A percentile compares a stretch with the other conserved stretches of the same genome.
phyloP scores from a whole-genome alignment of 2,329 filamentous ascomycete species.

The Cladorrhinum sp. region DNA sequence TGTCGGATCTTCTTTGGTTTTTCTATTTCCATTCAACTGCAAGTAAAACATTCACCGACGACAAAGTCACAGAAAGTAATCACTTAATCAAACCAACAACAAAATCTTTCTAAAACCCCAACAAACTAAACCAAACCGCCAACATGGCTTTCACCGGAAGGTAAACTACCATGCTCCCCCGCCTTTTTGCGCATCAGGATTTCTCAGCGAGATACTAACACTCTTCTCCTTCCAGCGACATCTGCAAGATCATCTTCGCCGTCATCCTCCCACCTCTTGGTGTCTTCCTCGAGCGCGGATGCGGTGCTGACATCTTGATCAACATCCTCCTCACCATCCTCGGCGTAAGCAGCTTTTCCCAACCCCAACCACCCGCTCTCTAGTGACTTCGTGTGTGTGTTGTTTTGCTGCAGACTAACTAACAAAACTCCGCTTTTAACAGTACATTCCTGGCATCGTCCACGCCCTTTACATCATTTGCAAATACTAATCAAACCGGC shows the following conservation, averaged over 20 bases:
- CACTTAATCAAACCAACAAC: neutral
- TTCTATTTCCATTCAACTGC: neutral
- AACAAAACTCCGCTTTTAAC: conserved; percentile 40
- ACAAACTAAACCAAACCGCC: conserved; percentile 24
- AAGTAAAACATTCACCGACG: neutral
- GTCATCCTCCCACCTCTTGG: conserved; percentile 85
- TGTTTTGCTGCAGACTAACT: too few relatives aligned
- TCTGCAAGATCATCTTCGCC: conserved; percentile 75
- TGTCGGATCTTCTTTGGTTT: neutral
- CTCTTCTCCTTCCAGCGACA: conserved; percentile 39
- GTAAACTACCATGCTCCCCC: conserved; percentile 34
- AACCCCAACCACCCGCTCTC: neutral
- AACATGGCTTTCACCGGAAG: conserved; percentile 59
- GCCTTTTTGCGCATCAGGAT: neutral
- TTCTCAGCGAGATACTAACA: conserved; percentile 2
- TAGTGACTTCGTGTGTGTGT: too few relatives aligned
- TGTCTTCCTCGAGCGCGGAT: conserved; percentile 92
- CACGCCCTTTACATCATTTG: conserved; percentile 93
- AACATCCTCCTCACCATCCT: conserved; percentile 85
- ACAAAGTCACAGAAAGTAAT: neutral
- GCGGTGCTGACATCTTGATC: conserved; percentile 82
- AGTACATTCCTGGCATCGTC: conserved; percentile 74
- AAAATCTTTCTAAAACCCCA: neutral
- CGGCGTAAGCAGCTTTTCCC: conserved; percentile 46
- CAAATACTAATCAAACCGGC: conserved; percentile 72